Evolutionary conservation across 2,329 filamentous ascomycete species (phyloP), one percentile per base, ranked within the genome.

Genomic region (Alternaria burnsii): DNA sequence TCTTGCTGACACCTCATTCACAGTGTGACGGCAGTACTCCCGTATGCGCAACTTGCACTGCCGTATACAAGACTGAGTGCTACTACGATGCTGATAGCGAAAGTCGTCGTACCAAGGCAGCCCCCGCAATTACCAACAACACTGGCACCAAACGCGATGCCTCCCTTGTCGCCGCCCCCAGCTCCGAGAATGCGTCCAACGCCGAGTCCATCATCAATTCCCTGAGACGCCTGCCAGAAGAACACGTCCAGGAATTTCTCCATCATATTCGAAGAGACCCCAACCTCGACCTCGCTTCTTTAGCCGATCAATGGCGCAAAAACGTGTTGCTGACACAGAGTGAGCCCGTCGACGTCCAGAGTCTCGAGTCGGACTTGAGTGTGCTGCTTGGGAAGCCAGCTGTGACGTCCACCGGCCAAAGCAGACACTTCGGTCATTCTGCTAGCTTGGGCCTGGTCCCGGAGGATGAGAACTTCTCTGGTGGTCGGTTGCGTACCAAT

Each of bases 21-120:
- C 64, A 85, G 82, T 85, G 84, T 68, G 83, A 86, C 71, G 83
- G 83, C 36, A 74, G 76, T 32, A 72, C 78, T 12, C 83, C 83
- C 34, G 71, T 79, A 7, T 86, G 84, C 71, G 82, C 82, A 22
- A 84, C 83, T 11, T 85, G 84, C 65, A 78, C 76, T 9, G 81
- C 82, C 20, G 82, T 85, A 10, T 85, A 85, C 70, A 77, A 80
- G 53, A 84, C 82, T 11, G 76, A 82, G 42, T 86, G 84, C 71
- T 72, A 66, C 62, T 85, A 85, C 71, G 83, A 85, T 65, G 75
- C 77, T 20, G 82, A 84, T 61, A 81, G 77, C 64, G 82, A 84
- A 63, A 81, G 79, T 62, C 75, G 82, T 36, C 79, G 82, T 61
- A 80, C 60, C 71, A 81, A 73, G 73, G 71, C 55, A 73, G 36